Percentiles rank a stretch among this genome's conserved stretches.
Conservation (phyloP, 805 yeast species). For the Wickerhamiella qilinensis region DNA sequence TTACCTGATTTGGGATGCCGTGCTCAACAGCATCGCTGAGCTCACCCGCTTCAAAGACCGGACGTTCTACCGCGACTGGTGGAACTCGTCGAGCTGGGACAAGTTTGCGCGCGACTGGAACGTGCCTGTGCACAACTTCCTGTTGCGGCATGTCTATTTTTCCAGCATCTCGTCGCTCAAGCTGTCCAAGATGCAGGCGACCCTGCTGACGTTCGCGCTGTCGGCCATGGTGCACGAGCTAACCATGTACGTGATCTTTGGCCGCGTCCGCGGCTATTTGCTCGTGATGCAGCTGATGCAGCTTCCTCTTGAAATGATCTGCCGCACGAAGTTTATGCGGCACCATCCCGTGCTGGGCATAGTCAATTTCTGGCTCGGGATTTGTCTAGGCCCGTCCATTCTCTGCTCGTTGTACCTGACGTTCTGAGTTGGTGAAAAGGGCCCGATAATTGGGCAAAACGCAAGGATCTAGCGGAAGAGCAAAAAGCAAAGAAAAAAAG, state of each 20-base stretch:
- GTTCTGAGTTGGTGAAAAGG: too few species aligned
- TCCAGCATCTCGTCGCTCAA: conserved; percentile 65
- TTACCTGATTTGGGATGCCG: conserved; percentile 91
- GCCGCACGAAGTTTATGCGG: conserved; percentile 41
- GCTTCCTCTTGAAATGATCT: conserved; percentile 55
- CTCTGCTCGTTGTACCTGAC: conserved; percentile 72
- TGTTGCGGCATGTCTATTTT: conserved; percentile 87
- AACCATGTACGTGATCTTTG: conserved; percentile 80
- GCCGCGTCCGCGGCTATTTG: conserved; percentile 64
- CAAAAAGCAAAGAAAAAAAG: too few species aligned
- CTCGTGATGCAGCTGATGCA: conserved; percentile 75
- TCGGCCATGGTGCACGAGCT: conserved; percentile 79
- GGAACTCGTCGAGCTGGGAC: conserved; percentile 91
- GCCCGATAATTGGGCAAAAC: too few species aligned
- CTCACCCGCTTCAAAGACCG: conserved; percentile 76
- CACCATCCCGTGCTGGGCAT: conserved; percentile 53
- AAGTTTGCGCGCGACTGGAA: conserved; percentile 93
- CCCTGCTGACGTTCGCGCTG: conserved; percentile 40
- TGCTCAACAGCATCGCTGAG: conserved; percentile 80
- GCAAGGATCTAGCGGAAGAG: too few species aligned
- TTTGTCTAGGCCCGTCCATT: conserved; percentile 76
- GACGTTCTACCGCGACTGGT: conserved; percentile 91
- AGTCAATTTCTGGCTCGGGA: conserved; percentile 79
- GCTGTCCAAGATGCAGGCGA: conserved; percentile 50
- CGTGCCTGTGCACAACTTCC: conserved; percentile 76